Percentiles rank a stretch among this genome's conserved stretches.
These are phyloP conservation scores for Oryza brachyantha DNA, from an alignment of 176 grass and related monocot species.

Conservation along the genomic window DNA sequence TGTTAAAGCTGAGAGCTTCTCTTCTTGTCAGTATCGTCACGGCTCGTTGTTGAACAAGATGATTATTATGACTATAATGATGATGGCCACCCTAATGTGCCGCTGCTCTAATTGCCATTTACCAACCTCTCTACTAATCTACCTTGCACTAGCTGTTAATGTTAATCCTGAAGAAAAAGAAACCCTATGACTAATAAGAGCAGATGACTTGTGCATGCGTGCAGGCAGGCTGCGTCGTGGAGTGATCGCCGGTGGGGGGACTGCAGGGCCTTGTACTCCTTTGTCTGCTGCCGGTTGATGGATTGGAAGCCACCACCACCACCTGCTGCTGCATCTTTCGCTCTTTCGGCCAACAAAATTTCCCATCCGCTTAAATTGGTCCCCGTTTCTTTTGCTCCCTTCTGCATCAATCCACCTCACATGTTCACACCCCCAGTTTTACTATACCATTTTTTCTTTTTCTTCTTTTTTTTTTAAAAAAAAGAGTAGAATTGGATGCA, in stretches of 20 bases:
- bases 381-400: slow-evolving; percentile 30
- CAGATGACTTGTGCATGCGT: neutral
- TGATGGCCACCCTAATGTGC: neutral
- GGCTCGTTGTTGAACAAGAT: neutral
- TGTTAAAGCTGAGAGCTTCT: neutral
- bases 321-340: neutral
- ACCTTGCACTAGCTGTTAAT: neutral
- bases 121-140: neutral
- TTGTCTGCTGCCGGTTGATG: neutral
- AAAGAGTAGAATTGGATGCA: neutral
- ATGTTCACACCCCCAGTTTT: neutral
- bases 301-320: slow-evolving; percentile 5
- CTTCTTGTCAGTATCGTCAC: neutral
- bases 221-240: slow-evolving; percentile 5
- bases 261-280: neutral
- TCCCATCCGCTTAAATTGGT: neutral
- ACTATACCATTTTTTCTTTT: neutral
- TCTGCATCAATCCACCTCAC: slow-evolving; percentile 30
- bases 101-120: neutral
- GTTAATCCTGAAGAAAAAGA: neutral
- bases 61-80: neutral
- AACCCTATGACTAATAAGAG: too few species aligned
- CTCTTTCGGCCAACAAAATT: slow-evolving; percentile 3
- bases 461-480: rapidly evolving
- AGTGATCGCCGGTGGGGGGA: slow-evolving; percentile 20